Percentiles rank a stretch among this genome's conserved stretches.
phyloP scores from a whole-genome alignment of 2,329 filamentous ascomycete genomes.

The Drechmeria coniospora region DNA sequence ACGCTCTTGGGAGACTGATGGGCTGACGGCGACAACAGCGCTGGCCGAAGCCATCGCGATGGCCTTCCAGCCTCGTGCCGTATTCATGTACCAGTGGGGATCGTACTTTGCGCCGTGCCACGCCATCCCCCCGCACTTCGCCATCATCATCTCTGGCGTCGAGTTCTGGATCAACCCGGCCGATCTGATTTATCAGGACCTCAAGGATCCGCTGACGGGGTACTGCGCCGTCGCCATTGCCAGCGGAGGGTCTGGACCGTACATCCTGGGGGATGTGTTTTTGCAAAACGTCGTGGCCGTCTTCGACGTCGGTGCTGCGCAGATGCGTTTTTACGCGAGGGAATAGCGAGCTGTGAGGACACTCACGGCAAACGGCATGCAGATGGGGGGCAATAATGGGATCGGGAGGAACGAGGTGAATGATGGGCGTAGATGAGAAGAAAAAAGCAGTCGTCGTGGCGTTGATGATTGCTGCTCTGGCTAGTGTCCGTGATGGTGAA shows the following conservation, averaged over 20 bases:
- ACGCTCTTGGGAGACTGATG: too few species aligned
- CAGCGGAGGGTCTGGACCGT: conserved; percentile 28
- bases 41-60: conserved; percentile 31
- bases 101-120: conserved; percentile 34
- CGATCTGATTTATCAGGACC: conserved; percentile 29
- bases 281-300: conserved; percentile 34
- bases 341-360: conserved; percentile 1
- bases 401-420: too few species aligned
- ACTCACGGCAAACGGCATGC: too few species aligned
- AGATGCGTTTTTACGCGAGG: conserved; percentile 28
- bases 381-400: too few species aligned
- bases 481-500: too few species aligned
- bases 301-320: conserved; percentile 29
- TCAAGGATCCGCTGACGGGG: conserved; percentile 27
- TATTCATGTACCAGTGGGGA: conserved; percentile 30
- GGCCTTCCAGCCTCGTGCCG: conserved; percentile 29
- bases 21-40: conserved; percentile 12
- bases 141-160: conserved; percentile 26
- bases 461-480: too few species aligned
- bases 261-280: conserved; percentile 33
- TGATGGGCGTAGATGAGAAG: too few species aligned
- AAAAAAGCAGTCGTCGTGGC: too few species aligned
- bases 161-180: conserved; percentile 31
- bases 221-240: conserved; percentile 32
- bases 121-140: conserved; percentile 28